These are phyloP conservation scores for Populus tremula DNA, from an alignment of 345 rosid species.

Conservation along the genomic window DNA sequence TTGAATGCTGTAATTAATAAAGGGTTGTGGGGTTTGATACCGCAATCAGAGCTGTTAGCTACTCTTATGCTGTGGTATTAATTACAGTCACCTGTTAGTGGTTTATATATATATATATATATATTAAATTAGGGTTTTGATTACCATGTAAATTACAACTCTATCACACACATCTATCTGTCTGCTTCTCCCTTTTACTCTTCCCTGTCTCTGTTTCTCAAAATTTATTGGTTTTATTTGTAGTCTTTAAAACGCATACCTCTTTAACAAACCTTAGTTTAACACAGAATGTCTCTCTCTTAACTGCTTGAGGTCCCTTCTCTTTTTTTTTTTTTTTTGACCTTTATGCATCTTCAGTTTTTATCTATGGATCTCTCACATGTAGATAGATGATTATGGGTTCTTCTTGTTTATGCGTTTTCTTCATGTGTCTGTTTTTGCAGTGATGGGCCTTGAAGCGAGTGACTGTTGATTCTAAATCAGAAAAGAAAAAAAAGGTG, in stretches of 20 bases:
- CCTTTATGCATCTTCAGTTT: neutral
- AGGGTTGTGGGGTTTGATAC: conserved; percentile 5
- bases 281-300: conserved; percentile 8
- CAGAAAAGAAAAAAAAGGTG: conserved; percentile 4
- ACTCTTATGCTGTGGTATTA: conserved; percentile 23
- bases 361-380: neutral
- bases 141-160: conserved; percentile 24
- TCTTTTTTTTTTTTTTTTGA: neutral
- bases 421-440: conserved; percentile 1
- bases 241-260: neutral
- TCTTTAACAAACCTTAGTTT: neutral
- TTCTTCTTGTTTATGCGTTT: neutral
- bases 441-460: conserved; percentile 17
- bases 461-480: conserved; percentile 15
- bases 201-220: conserved; percentile 6
- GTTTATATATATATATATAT: neutral
- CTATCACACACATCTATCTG: conserved; percentile 4
- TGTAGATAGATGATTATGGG: neutral
- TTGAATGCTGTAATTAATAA: conserved; percentile 41
- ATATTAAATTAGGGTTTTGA: conserved; percentile 7
- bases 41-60: conserved; percentile 15
- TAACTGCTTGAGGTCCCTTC: neutral
- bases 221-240: conserved; percentile 7
- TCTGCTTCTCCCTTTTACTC: neutral
- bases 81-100: conserved; percentile 25